These are phyloP conservation scores for Tinospora cordifolia DNA, from an alignment of 164 flowering plant species.

Conservation along the genomic window DNA sequence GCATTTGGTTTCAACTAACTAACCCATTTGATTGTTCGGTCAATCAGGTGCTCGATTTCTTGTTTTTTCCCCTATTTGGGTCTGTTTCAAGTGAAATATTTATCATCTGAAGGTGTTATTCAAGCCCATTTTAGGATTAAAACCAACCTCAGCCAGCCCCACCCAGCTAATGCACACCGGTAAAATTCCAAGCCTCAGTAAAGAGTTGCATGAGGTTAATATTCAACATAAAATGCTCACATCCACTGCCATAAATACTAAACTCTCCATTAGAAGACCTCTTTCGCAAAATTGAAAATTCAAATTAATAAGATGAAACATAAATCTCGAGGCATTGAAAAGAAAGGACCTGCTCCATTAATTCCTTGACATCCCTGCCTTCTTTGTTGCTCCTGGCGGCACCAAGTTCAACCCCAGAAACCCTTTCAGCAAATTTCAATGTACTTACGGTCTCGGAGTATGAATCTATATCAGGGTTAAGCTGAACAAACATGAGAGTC, in stretches of 20 bases:
- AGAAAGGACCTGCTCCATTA: slow-evolving; percentile 77
- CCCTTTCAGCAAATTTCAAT: slow-evolving; percentile 95
- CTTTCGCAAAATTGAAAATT: background rate
- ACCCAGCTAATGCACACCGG: too few species aligned
- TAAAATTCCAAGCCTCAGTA: too few species aligned
- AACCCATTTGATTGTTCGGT: too few species aligned
- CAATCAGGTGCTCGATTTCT: too few species aligned
- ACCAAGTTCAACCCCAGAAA: slow-evolving; percentile 93
- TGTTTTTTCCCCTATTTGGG: too few species aligned
- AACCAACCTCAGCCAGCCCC: too few species aligned
- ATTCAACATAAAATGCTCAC: too few species aligned
- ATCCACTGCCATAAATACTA: background rate
- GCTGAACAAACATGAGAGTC: slow-evolving; percentile 96
- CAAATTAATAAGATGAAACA: background rate
- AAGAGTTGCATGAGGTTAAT: too few species aligned
- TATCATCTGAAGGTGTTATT: too few species aligned
- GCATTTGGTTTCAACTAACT: too few species aligned
- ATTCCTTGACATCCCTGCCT: slow-evolving; percentile 67
- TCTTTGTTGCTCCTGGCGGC: slow-evolving; percentile 89
- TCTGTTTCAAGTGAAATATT: too few species aligned
- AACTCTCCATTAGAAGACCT: background rate
- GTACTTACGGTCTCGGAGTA: slow-evolving; percentile 75
- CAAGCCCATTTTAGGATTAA: too few species aligned
- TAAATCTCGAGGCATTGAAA: background rate
- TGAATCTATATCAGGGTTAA: slow-evolving; percentile 74